A percentile compares a stretch with the other conserved stretches of the same genome.
Conservation (phyloP, 495 filamentous ascomycete species). For the Darksidea phi region DNA sequence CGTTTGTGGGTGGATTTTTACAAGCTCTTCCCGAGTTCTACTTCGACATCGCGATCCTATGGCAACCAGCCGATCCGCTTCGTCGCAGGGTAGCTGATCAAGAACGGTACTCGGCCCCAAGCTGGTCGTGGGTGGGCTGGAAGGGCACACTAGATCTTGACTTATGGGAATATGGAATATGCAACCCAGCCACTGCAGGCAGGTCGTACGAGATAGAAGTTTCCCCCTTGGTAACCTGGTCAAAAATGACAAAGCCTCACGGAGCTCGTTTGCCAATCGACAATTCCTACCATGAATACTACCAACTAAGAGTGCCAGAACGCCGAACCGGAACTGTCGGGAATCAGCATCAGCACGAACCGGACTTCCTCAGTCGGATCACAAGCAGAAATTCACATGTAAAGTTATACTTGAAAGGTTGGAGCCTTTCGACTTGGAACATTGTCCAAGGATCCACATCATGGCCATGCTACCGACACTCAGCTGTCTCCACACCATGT, state of each 20-base stretch:
- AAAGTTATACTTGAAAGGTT: neutral
- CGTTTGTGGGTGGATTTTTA: neutral
- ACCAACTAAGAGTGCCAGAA: neutral
- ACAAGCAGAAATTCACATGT: neutral
- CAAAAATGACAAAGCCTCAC: neutral
- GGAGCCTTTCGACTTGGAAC: neutral
- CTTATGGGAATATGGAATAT: neutral
- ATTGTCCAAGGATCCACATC: neutral
- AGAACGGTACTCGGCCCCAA: neutral
- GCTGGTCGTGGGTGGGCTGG: neutral
- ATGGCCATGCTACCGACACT: neutral
- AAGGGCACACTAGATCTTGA: neutral
- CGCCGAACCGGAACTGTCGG: neutral
- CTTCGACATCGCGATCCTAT: neutral
- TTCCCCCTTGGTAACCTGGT: neutral
- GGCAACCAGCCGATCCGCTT: neutral
- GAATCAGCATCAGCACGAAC: neutral
- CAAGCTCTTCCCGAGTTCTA: neutral
- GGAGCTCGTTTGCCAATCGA: neutral
- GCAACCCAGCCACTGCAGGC: neutral
- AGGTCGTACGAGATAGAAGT: neutral
- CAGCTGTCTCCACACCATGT: neutral
- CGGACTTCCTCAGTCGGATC: neutral
- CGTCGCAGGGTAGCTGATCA: neutral
- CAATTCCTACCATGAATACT: neutral